Evolutionary conservation across 345 rosid species (phyloP), one percentile per base, ranked within the genome.

Genomic region (Lepidium aucheri): DNA sequence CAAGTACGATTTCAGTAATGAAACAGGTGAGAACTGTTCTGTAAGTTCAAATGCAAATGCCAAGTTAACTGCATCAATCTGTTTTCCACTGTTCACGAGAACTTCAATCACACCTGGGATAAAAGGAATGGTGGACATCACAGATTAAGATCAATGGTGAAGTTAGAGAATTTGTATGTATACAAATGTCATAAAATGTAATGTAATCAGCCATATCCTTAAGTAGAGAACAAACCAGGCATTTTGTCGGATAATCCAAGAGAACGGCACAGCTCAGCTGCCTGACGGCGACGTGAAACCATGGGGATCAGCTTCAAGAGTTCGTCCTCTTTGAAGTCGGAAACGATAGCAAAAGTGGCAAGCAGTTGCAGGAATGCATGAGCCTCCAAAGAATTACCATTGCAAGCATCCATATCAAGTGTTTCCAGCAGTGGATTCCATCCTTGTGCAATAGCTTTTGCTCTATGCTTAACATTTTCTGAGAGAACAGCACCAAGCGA

Each of bases 211-310:
- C 17, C 22, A 42, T 52, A 10, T 64, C 44, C 36, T 67, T 22
- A 55, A 24, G 50, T 38, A 51, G 70, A 69, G 65, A 67, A 71
- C 86, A 77, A 75, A 94, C 99, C 99, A 86, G 93, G 87, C 97
- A 94, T 94, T 75, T 86, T 86, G 26, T 83, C 89, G 28, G 96
- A 79, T 61, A 94, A 75, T 70, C 96, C 93, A 78, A 94, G 97
- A 58, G 88, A 81, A 16, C 96, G 94, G 70, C 85, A 95, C 17
- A 95, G 80, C 73, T 87, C 96, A 70, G 97, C 95, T 49, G 95
- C 87, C 79, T 95, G 99, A 57, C 91, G 97, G 53, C 99, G 96
- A 71, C 97, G 97, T 58, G 97, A 91, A 71, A 95, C 97, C 97
- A 91, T 91, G 30, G 99, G 97, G 53, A 95, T 79, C 24, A 95